Evolutionary conservation across 2,329 filamentous ascomycete species (phyloP), one percentile per base, ranked within the genome.

Genomic region (Sporothrix globosa): DNA sequence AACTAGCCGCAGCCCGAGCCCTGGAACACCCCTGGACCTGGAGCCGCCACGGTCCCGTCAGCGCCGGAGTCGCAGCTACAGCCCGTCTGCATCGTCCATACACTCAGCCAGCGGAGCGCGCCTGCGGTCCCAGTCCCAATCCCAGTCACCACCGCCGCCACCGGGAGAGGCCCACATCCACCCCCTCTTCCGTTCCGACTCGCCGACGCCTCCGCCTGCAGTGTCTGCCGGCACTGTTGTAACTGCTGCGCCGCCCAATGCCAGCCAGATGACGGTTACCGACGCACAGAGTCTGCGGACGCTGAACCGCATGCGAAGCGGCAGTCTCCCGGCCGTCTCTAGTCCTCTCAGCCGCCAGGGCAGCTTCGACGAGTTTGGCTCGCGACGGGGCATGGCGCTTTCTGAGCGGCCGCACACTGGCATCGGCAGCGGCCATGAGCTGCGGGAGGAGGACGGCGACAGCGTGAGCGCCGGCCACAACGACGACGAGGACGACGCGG

Each of bases 181-280:
- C 77, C 91, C 91, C 10, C 84, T 94, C 3, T 93, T 94, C 81
- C 85, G 91, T 71, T 89, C 89, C 6, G 90, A 92, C 76, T 91
- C 88, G 53, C 90, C 90, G 0, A 85, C 83, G 1, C 90, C 90
- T 9, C 88, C 90, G 1, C 87, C 91, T 0, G 80, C 87, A 6
- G 84, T 86, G 14, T 72, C 66, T 1, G 91, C 90, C 0, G 90
- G 90, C 0, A 94, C 91, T 0, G 84, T 90, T 19, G 90, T 94
- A 65, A 82, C 88, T 13, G 91, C 91, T 0, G 89, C 91, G 2
- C 91, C 61, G 11, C 41, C 91, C 0, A 85, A 89, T 53, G 89
- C 88, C 3, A 91, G 88, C 4, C 86, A 89, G 74, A 80, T 90
- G 21, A 86, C 93, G 56, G 82, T 84, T 10, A 30, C 73, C 1